phyloP scores from a whole-genome alignment of 768 basidiomycete genomes.

The Termitomyces sp. region DNA sequence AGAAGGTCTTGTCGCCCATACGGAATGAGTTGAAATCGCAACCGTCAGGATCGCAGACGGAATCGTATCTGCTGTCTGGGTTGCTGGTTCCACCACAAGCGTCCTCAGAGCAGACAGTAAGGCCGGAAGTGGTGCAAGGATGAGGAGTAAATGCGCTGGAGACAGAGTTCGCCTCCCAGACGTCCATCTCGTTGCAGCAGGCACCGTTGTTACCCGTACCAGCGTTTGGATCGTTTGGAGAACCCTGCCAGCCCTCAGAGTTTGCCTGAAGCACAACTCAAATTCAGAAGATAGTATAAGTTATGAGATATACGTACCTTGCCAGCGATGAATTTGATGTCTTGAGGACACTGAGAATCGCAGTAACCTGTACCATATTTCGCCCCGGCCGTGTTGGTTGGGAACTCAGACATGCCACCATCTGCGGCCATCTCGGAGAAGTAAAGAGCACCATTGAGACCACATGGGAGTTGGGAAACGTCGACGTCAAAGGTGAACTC shows the following conservation, averaged over 20 bases:
- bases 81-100: slow-evolving; percentile 26
- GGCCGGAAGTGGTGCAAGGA: slow-evolving; percentile 38
- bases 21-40: slow-evolving; percentile 58
- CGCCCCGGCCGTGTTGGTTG: slow-evolving; percentile 51
- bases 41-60: slow-evolving; percentile 27
- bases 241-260: slow-evolving; percentile 6
- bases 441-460: slow-evolving; percentile 38
- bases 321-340: slow-evolving; percentile 62
- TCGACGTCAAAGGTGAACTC: slow-evolving; percentile 22
- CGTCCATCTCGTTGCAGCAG: slow-evolving; percentile 56
- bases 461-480: slow-evolving; percentile 51
- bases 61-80: slow-evolving; percentile 27
- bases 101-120: slow-evolving; percentile 36
- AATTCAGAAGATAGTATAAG: slow-evolving; percentile 9
- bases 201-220: slow-evolving; percentile 42
- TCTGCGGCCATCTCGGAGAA: slow-evolving; percentile 51
- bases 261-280: background rate
- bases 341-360: slow-evolving; percentile 58
- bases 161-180: slow-evolving; percentile 54
- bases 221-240: slow-evolving; percentile 35
- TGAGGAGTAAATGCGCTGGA: slow-evolving; percentile 53
- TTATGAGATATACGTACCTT: slow-evolving; percentile 26
- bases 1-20: slow-evolving; percentile 42
- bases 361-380: slow-evolving; percentile 62
- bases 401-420: slow-evolving; percentile 42